A percentile compares a stretch with the other conserved stretches of the same genome.
Conservation (phyloP, 2,329 filamentous ascomycete genomes). For the Fusarium austroafricanum region DNA sequence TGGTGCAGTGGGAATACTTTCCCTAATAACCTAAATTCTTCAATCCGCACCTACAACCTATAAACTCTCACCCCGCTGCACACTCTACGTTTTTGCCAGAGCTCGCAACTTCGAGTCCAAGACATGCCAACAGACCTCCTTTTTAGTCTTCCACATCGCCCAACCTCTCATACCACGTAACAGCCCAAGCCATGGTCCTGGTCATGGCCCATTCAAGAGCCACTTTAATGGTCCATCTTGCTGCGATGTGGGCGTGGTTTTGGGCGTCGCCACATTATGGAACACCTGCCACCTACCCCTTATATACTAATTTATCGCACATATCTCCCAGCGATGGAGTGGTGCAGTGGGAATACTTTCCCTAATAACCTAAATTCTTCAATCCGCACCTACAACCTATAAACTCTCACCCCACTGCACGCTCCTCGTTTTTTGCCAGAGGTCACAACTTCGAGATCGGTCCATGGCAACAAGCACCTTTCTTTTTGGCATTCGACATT, state of each 20-base stretch:
- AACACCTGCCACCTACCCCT: background rate
- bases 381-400: background rate
- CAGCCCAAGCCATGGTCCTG: background rate
- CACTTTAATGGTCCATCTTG: background rate
- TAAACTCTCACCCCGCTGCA: background rate
- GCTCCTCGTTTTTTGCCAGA: background rate
- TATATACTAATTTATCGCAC: background rate
- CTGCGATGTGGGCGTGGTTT: background rate
- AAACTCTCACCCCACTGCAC: background rate
- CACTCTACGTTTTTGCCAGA: background rate
- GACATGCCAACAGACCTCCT: too few species aligned
- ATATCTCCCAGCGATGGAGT: background rate
- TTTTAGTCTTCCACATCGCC: too few species aligned
- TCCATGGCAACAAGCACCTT: background rate
- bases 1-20: conserved; percentile 8
- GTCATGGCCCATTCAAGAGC: background rate
- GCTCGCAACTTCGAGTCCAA: background rate
- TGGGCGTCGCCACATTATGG: background rate
- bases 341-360: conserved; percentile 6
- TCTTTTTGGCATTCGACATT: background rate
- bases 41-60: background rate
- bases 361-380: conserved; percentile 4
- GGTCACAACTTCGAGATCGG: background rate
- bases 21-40: conserved; percentile 4
- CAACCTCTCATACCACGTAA: background rate